Base-by-base conservation (phyloP, 176 grass and related monocot genomes). In the Rhynchospora tenuis region DNA sequence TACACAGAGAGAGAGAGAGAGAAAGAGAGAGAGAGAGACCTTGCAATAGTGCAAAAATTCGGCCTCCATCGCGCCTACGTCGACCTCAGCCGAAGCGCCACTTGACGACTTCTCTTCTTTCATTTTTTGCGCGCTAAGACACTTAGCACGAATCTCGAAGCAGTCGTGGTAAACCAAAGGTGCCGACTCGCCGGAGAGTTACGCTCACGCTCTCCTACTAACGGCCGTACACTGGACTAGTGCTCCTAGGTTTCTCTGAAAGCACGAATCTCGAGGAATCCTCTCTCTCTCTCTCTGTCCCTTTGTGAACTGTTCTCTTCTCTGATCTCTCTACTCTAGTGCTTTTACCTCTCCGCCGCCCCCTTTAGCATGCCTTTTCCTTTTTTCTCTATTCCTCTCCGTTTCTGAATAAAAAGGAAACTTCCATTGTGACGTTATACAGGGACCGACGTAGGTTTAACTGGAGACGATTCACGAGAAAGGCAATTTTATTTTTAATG, bases 291-390 rank as follows among this genome's bases (percentile, higher is more conserved):
- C n/a, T 52, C 23, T 42, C 22, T 19, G 11, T 20, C 20, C 29
- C 50, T 52, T 20, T 19, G 50, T 79, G 33, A 38, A 38, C 24
- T 26, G 26, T 29, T 22, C 19, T 16, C 55, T 61, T 71, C 67
- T 71, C 67, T 46, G 42, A 75, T 31, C 22, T 60, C 55, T 81
- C 56, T 3, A 33, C 19, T 59, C 51, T 75, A 22, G 19, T 28
- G 12, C 2, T 17, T 82, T 66, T 82, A 59, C 60, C 79, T 82
- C 62, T 82, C 62, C 79, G 79, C 79, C 79, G 79, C 79, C 59
- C 5, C 79, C 45, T 52, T 82, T 65, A 52, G 59, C 46, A 46
- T 80, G 38, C 11, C 23, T 66, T 62, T 80, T 59, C n/a, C 44
- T 65, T 62, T 17, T 61, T 81, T 50, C 22, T 3, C 15, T 50